These are phyloP conservation scores for Eimeria necatrix DNA, from an alignment of 169 alveolate species.

Conservation along the genomic window DNA sequence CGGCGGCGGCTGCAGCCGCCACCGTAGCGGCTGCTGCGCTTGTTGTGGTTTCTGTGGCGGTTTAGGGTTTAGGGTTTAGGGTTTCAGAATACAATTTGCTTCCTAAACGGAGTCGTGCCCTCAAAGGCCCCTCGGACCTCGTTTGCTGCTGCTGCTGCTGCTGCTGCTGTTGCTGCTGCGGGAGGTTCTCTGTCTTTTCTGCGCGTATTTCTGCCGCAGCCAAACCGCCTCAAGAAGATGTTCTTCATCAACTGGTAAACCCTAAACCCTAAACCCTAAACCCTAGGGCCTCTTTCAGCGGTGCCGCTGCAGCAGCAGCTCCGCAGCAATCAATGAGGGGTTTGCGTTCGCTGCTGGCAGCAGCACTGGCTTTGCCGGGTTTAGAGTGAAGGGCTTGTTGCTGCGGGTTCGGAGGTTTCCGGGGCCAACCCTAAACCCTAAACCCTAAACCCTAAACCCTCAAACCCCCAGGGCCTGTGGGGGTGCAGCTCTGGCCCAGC, in stretches of 20 bases:
- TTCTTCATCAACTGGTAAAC: slow-evolving; percentile 13
- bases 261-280: background rate
- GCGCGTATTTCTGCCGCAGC: background rate
- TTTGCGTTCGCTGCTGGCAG: background rate
- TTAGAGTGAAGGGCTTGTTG: background rate
- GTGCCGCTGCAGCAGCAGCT: background rate
- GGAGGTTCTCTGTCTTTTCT: slow-evolving; percentile 12
- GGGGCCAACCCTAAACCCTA: too few species aligned
- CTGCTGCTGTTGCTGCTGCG: slow-evolving; percentile 57
- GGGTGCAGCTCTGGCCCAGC: too few species aligned
- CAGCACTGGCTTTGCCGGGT: too few species aligned
- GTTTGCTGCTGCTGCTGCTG: slow-evolving; percentile 50
- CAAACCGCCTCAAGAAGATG: background rate
- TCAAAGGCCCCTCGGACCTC: slow-evolving; percentile 21
- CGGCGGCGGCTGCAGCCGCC: background rate
- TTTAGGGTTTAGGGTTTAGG: slow-evolving; percentile 45
- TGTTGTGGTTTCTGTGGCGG: slow-evolving; percentile 1
- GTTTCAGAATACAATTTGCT: background rate
- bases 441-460: too few species aligned
- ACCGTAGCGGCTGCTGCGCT: slow-evolving; percentile 10
- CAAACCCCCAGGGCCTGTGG: too few species aligned
- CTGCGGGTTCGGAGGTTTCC: too few species aligned
- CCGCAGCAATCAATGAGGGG: background rate
- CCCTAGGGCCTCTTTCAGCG: background rate
- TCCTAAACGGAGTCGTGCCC: slow-evolving; percentile 28